These are phyloP conservation scores for Periglandula ipomoeae DNA, from an alignment of 2,329 filamentous ascomycete genomes.

Conservation along the genomic window DNA sequence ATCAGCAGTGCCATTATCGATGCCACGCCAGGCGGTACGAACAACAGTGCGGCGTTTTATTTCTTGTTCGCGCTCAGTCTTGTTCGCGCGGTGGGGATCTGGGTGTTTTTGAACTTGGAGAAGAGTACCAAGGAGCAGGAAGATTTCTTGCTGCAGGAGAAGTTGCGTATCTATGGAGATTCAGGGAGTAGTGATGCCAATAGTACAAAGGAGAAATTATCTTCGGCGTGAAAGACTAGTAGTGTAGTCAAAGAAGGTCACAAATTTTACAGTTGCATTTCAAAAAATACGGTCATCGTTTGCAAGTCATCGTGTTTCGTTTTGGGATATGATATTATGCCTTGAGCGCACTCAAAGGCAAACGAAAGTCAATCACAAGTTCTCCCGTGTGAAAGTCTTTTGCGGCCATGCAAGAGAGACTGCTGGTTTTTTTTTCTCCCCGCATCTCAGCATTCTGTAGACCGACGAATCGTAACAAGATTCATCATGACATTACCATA, in stretches of 20 bases:
- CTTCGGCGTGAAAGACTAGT: background rate
- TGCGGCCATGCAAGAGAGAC: too few relatives aligned
- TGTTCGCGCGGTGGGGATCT: slow-evolving; percentile 42
- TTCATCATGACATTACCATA: background rate
- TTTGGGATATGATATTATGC: too few relatives aligned
- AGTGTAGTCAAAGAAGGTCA: background rate
- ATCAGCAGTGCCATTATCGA: slow-evolving; percentile 64
- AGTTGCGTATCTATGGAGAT: slow-evolving; percentile 7
- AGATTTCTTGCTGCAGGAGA: slow-evolving; percentile 36
- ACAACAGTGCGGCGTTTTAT: slow-evolving; percentile 56
- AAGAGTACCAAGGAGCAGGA: slow-evolving; percentile 52
- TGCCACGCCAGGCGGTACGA: slow-evolving; percentile 40
- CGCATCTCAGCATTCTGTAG: too few relatives aligned
- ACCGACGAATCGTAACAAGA: too few relatives aligned
- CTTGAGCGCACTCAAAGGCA: too few relatives aligned
- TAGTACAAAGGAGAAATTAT: background rate
- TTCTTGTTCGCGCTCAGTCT: slow-evolving; percentile 53
- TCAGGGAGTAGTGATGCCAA: background rate
- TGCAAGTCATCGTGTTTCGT: too few relatives aligned
- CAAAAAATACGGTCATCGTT: too few relatives aligned
- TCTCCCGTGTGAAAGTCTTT: too few relatives aligned
- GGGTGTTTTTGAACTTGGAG: slow-evolving; percentile 49
- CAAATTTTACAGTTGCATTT: too few relatives aligned
- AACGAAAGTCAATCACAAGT: too few relatives aligned
- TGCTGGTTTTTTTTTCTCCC: too few relatives aligned